Percentiles rank a stretch among this genome's conserved stretches.
Conservation (phyloP, 2,329 filamentous ascomycete species). For the Ustilaginoidea virens region DNA sequence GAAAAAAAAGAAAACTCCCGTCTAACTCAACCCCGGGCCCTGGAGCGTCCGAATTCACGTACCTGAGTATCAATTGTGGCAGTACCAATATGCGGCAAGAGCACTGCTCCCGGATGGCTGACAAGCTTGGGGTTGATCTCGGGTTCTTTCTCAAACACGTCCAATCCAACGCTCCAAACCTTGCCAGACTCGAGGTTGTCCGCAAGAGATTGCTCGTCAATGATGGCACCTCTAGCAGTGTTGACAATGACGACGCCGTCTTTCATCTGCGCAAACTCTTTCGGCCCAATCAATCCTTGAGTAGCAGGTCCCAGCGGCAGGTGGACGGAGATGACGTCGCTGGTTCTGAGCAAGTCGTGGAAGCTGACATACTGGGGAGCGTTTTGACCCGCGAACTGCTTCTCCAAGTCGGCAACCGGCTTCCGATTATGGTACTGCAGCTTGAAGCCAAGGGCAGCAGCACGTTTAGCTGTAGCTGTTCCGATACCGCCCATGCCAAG, state of each 20-base stretch:
- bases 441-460: constrained; percentile 37
- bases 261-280: constrained; percentile 37
- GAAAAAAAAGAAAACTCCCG: too few species aligned
- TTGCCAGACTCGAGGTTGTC: constrained; percentile 36
- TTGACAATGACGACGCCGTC: constrained; percentile 41
- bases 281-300: constrained; percentile 33
- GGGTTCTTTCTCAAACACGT: constrained; percentile 44
- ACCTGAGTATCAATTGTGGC: constrained; percentile 36
- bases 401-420: constrained; percentile 22
- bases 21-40: too few species aligned
- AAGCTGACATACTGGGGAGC: constrained; percentile 29
- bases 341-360: constrained; percentile 34
- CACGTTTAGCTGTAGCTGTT: constrained; percentile 28
- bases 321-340: constrained; percentile 39
- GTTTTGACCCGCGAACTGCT: constrained; percentile 16
- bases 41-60: too few species aligned
- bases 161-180: constrained; percentile 36
- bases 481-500: constrained; percentile 47
- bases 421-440: constrained; percentile 42
- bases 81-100: constrained; percentile 55
- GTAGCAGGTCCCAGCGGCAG: constrained; percentile 34
- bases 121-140: constrained; percentile 44
- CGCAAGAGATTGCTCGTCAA: constrained; percentile 39
- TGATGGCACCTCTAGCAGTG: constrained; percentile 39
- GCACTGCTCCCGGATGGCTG: constrained; percentile 40